phyloP scores from a whole-genome alignment of 1,284 basidiomycete species.

The Austroboletus niveus region DNA sequence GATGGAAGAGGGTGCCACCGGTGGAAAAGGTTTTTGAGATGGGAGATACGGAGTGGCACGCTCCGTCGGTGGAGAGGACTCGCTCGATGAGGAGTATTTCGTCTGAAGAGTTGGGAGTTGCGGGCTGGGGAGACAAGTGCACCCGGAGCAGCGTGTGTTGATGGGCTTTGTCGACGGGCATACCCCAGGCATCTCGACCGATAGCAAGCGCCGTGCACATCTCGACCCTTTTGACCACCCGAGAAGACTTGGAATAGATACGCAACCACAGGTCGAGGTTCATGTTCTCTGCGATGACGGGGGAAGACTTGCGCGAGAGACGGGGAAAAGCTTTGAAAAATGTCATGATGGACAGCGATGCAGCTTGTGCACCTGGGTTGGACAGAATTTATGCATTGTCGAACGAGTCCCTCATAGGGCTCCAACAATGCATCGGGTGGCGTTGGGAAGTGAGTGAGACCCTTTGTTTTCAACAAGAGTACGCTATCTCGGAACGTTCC shows the following conservation, averaged over 20 bases:
- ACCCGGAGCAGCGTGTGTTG: slow-evolving; percentile 10
- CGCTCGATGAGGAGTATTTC: slow-evolving; percentile 16
- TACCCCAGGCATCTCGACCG: background rate
- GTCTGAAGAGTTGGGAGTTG: background rate
- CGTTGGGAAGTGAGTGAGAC: background rate
- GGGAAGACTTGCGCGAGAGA: slow-evolving; percentile 2
- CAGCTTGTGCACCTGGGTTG: background rate
- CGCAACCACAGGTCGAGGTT: slow-evolving; percentile 3
- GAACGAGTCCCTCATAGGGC: slow-evolving; percentile 3
- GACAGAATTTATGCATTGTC: slow-evolving; percentile 2
- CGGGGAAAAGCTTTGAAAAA: slow-evolving; percentile 2
- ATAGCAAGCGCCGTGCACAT: slow-evolving; percentile 8
- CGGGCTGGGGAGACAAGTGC: background rate
- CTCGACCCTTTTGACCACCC: slow-evolving; percentile 9
- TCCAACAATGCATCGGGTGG: slow-evolving; percentile 5
- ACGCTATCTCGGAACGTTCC: too few relatives aligned
- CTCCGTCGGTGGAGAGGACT: slow-evolving; percentile 7
- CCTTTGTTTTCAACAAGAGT: background rate
- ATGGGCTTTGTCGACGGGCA: background rate
- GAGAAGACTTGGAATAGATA: background rate
- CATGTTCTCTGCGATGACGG: slow-evolving; percentile 1
- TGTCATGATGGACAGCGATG: slow-evolving; percentile 1
- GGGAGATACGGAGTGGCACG: slow-evolving; percentile 8
- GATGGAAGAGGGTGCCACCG: slow-evolving; percentile 6
- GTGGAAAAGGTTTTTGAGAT: slow-evolving; percentile 4